Base-by-base conservation (phyloP, 306 rosid species). In the Malus asiatica region DNA sequence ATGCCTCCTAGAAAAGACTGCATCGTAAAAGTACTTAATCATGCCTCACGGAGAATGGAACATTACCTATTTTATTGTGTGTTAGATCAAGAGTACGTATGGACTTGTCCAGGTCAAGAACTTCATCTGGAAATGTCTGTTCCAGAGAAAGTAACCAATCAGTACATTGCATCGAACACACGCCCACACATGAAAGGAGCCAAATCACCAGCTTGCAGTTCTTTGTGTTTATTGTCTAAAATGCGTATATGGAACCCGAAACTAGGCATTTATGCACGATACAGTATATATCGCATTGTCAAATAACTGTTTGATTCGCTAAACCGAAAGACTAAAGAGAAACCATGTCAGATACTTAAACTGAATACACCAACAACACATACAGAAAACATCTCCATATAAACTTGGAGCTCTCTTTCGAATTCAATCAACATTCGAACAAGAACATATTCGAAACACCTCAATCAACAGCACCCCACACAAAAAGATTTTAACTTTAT, bases 51-150 rank as follows among this genome's bases (percentile, higher is more conserved):
- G 33, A 80, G 30, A 61, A 75, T 66, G 68, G 55, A 20, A 55
- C 74, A 57, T 44, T 79, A 90, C 97, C 93, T 70, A 95, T 92
- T 78, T 89, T 91, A 83, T 95, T 92, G 78, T 86, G 88, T 1
- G 93, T 92, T 63, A 95, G 75, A 81, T 95, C 99, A 75, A 95
- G 93, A 61, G 98, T 88, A 45, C 93, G 93, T n/a, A 92, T 93
- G 15, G 92, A 83, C 83, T 89, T 86, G 66, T 89, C 98, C 78
- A 92, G 73, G 58, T 86, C 89, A 70, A 92, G 84, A 86, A 95
- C 85, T 83, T 87, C 99, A 76, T 75, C 91, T 1, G 99, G 98
- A 86, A 95, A 95, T 23, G 92, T 61, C 99, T 92, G 79, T 79
- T 77, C 11, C 76, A 79, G 15, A 71, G 42, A 5, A 42, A 57